Conservation (phyloP, 2,329 filamentous ascomycete genomes). For the Apiospora phragmitis region DNA sequence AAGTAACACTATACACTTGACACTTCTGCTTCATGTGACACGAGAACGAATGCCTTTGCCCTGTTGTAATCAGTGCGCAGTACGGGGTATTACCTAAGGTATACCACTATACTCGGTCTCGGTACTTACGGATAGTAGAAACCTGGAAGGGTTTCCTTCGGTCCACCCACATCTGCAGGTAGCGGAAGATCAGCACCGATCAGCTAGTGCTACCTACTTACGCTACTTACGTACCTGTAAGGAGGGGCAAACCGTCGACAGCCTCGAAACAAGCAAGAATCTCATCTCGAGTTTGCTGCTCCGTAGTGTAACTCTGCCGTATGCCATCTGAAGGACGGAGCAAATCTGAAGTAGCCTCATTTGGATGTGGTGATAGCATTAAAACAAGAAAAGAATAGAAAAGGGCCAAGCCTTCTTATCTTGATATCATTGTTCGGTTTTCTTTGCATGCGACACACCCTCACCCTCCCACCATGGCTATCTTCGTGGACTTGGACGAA, state of each 20-base stretch:
- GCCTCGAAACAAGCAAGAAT: background rate
- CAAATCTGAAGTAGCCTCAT: background rate
- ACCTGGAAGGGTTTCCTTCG: background rate
- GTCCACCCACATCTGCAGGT: background rate
- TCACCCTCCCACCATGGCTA: constrained; percentile 26
- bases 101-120: background rate
- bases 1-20: no score
- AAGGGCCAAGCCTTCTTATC: no score
- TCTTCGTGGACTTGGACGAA: constrained; percentile 36
- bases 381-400: background rate
- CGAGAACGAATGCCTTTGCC: background rate
- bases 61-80: no score
- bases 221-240: background rate
- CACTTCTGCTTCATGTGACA: background rate
- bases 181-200: constrained; percentile 7
- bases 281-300: background rate
- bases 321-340: background rate
- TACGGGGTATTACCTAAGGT: background rate
- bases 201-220: constrained; percentile 1
- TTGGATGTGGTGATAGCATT: background rate
- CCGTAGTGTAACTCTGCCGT: background rate
- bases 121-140: background rate
- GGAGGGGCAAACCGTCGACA: constrained; percentile 4
- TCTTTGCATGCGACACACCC: constrained; percentile 4
- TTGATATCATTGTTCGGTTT: background rate